Evolutionary conservation across 768 basidiomycete species (phyloP).

Genomic region (Mycena chlorophos): DNA sequence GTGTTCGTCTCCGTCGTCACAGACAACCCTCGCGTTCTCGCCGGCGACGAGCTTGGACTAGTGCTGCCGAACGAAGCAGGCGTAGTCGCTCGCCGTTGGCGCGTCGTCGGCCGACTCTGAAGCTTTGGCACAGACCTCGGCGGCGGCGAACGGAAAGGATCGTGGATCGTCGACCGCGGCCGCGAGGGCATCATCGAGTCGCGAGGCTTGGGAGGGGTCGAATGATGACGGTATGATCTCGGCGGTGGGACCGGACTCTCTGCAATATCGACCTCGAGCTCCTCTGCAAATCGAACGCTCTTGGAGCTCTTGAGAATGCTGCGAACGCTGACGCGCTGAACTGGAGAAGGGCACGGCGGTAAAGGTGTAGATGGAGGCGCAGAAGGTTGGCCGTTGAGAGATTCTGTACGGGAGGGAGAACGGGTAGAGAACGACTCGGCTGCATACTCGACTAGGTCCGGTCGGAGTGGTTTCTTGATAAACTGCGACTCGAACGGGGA

Average conservation of each 20-base stretch:
- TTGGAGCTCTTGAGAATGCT: constrained; percentile 42
- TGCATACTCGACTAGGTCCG: constrained; percentile 16
- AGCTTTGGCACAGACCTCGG: constrained; percentile 7
- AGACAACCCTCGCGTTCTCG: background rate
- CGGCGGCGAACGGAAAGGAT: constrained; percentile 16
- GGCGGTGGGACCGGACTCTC: background rate
- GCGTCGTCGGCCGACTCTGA: background rate
- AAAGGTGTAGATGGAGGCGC: constrained; percentile 26
- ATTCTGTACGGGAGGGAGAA: constrained; percentile 1
- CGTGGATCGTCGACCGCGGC: constrained; percentile 13
- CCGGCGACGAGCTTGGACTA: background rate
- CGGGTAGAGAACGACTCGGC: constrained; percentile 16
- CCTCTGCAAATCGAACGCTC: constrained; percentile 43
- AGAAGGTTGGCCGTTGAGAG: background rate
- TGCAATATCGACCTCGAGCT: background rate
- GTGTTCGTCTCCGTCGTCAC: constrained; percentile 2
- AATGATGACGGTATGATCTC: background rate
- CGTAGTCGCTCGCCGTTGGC: constrained; percentile 12
- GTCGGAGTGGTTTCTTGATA: constrained; percentile 20
- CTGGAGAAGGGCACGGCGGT: constrained; percentile 21
- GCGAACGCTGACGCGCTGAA: constrained; percentile 27
- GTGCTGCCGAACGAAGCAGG: constrained; percentile 5
- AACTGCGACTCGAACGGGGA: constrained; percentile 15
- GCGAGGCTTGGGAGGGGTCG: background rate
- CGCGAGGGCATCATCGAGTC: background rate